Evolutionary conservation across 768 basidiomycete genomes (phyloP).

Genomic region (Podaxis sp.): DNA sequence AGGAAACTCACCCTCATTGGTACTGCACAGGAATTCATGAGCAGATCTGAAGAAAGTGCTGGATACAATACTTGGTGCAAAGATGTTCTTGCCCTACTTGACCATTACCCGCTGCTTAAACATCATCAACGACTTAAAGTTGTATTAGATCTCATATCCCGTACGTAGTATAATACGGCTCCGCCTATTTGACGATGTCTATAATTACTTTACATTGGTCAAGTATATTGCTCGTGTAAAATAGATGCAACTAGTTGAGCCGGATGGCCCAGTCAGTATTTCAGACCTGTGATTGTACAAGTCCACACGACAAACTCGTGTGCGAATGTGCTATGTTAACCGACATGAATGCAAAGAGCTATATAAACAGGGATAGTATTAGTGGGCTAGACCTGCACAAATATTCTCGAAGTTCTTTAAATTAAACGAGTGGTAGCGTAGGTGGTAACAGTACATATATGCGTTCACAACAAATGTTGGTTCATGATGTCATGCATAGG

Average conservation of each 20-base stretch:
- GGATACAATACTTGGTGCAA: constrained; percentile 6
- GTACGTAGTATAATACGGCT: neutral
- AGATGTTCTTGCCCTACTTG: neutral
- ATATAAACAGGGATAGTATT: neutral
- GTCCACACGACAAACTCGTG: neutral
- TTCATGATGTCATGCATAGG: neutral
- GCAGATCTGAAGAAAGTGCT: neutral
- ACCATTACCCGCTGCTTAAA: neutral
- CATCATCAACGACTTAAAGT: neutral
- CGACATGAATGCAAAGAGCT: neutral
- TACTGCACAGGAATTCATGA: neutral
- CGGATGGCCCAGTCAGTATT: too few species aligned
- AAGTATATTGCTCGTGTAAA: neutral
- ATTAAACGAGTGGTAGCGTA: neutral
- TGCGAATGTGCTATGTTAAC: neutral
- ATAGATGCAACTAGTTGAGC: neutral
- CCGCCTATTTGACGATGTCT: neutral
- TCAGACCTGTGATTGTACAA: neutral
- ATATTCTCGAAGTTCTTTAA: neutral
- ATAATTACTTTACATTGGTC: neutral
- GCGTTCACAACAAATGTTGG: neutral
- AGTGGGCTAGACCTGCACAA: neutral
- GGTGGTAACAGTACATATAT: neutral
- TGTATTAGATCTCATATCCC: constrained; percentile 1
- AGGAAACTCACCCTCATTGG: neutral